These are phyloP conservation scores for Cladosporium oxysporum DNA, from an alignment of 2,329 filamentous ascomycete species.

Conservation along the genomic window DNA sequence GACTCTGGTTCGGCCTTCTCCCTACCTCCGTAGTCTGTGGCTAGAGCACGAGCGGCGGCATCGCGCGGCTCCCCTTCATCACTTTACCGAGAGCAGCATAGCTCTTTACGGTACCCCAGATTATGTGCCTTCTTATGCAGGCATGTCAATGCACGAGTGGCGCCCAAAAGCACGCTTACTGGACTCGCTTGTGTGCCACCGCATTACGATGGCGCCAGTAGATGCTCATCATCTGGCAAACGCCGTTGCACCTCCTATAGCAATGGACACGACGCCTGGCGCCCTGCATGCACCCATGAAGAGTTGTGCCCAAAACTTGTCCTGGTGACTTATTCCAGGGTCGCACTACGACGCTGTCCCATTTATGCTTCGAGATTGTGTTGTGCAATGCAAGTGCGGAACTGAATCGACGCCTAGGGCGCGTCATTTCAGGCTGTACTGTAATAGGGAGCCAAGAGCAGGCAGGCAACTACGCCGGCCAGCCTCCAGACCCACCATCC, in stretches of 20 bases:
- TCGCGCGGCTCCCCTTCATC: conserved; percentile 15
- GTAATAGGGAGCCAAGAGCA: background rate
- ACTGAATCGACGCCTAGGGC: conserved; percentile 6
- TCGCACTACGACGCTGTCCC: background rate
- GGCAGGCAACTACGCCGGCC: conserved; percentile 8
- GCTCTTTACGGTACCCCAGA: conserved; percentile 17
- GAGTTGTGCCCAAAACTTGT: conserved; percentile 7
- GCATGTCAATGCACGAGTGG: conserved; percentile 18
- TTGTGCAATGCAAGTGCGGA: background rate
- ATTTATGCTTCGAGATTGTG: background rate
- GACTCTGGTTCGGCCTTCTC: background rate
- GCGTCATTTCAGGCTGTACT: conserved; percentile 7
- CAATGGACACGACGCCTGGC: conserved; percentile 1
- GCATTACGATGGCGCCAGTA: background rate
- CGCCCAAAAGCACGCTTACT: background rate
- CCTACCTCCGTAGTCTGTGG: conserved; percentile 9
- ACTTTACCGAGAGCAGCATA: conserved; percentile 4
- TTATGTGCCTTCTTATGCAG: conserved; percentile 14
- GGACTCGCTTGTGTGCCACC: conserved; percentile 18
- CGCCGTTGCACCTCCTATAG: conserved; percentile 1
- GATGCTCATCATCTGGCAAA: conserved; percentile 18
- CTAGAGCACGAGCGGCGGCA: conserved; percentile 13
- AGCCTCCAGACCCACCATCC: conserved; percentile 13
- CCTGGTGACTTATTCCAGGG: conserved; percentile 3
- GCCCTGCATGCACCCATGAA: conserved; percentile 17